A percentile compares a stretch with the other conserved stretches of the same genome.
Conservation (phyloP, 2,329 filamentous ascomycete species). For the Endoconidiophora polonica region DNA sequence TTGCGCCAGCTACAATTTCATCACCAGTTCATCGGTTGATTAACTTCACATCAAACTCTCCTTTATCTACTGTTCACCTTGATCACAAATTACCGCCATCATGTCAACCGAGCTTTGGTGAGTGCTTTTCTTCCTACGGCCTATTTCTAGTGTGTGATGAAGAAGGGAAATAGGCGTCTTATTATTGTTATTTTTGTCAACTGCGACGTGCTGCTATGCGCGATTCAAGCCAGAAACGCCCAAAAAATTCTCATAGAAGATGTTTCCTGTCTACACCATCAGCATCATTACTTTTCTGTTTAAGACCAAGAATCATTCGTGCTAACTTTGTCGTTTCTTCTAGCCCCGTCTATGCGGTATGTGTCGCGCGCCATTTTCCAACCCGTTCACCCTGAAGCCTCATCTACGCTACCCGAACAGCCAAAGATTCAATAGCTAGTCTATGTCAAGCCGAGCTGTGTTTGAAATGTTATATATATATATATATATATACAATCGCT, state of each 20-base stretch:
- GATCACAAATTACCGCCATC: slow-evolving; percentile 26
- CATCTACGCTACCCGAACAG: not conserved
- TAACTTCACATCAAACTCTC: not conserved
- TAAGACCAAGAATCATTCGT: not conserved
- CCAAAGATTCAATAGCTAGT: not conserved
- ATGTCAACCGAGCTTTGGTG: slow-evolving; percentile 77
- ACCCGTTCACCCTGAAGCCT: not conserved
- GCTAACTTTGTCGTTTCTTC: slow-evolving; percentile 12
- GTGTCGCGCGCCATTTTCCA: slow-evolving; percentile 30
- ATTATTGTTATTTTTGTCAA: not conserved
- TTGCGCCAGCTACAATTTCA: not conserved
- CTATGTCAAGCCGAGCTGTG: not conserved
- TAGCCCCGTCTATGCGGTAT: slow-evolving; percentile 97
- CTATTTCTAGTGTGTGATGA: slow-evolving; percentile 10
- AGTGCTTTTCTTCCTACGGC: slow-evolving; percentile 28
- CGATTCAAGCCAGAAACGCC: not conserved
- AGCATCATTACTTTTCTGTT: not conserved
- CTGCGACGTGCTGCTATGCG: not conserved
- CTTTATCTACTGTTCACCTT: not conserved
- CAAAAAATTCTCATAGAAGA: not conserved
- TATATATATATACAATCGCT: no score
- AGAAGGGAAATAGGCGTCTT: slow-evolving; percentile 15
- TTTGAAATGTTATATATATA: not conserved
- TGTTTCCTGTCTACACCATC: not conserved
- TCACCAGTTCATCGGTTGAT: slow-evolving; percentile 1